Evolutionary conservation across 1,284 basidiomycete genomes (phyloP).

Genomic region (Heterobasidion occidentale): DNA sequence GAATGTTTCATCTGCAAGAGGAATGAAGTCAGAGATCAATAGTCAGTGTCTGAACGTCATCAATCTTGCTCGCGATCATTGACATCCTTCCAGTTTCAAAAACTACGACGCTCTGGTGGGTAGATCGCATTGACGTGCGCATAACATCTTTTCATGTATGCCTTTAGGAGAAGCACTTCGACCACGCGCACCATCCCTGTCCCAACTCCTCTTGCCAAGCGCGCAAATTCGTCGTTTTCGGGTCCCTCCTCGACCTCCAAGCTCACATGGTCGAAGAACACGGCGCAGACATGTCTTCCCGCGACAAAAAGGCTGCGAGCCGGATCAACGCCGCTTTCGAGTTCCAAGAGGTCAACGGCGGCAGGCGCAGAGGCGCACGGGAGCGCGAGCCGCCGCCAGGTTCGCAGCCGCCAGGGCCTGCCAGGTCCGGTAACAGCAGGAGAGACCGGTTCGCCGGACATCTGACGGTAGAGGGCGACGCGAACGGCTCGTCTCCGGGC

Average conservation of each 20-base stretch:
- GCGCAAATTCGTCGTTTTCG: constrained; percentile 94
- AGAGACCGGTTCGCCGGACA: constrained; percentile 60
- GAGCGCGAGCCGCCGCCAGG: constrained; percentile 41
- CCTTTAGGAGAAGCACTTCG: constrained; percentile 63
- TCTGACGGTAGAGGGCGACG: constrained; percentile 43
- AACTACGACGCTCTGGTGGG: constrained; percentile 70
- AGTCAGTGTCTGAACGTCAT: constrained; percentile 48
- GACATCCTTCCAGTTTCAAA: constrained; percentile 50
- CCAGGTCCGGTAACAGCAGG: constrained; percentile 27
- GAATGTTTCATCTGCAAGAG: constrained; percentile 95
- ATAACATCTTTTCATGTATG: neutral
- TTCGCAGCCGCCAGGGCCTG: constrained; percentile 22
- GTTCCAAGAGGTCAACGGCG: constrained; percentile 44
- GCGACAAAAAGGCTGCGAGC: constrained; percentile 73
- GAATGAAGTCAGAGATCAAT: constrained; percentile 73
- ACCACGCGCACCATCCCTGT: constrained; percentile 72
- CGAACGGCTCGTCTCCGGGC: constrained; percentile 9
- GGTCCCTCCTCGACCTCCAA: constrained; percentile 81
- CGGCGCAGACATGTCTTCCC: constrained; percentile 70
- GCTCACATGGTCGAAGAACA: constrained; percentile 90
- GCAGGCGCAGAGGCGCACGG: constrained; percentile 33
- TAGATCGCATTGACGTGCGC: constrained; percentile 5
- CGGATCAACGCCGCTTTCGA: constrained; percentile 78
- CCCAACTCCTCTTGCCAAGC: constrained; percentile 68
- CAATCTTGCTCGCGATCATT: neutral